Evolutionary conservation across 2,329 filamentous ascomycete species (phyloP).

Genomic region (Trichoderma harzianum): DNA sequence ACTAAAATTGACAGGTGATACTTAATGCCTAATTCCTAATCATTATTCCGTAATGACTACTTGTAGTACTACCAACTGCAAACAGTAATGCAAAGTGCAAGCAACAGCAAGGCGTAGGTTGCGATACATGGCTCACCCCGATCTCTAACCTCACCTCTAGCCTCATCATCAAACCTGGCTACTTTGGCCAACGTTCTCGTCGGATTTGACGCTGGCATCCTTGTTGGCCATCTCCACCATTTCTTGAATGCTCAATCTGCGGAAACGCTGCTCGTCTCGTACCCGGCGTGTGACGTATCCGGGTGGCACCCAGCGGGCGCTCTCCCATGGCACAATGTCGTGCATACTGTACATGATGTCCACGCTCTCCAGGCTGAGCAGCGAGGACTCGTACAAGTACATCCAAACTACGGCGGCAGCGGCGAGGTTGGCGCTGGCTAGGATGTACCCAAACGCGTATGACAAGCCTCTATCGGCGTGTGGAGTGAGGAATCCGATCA

Average conservation of each 20-base stretch:
- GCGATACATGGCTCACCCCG: not conserved
- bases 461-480: slow-evolving; percentile 60
- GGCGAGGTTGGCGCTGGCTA: slow-evolving; percentile 58
- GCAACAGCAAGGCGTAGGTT: not conserved
- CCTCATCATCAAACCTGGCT: not conserved
- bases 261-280: slow-evolving; percentile 31
- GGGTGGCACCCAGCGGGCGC: slow-evolving; percentile 49
- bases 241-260: slow-evolving; percentile 22
- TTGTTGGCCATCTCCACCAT: slow-evolving; percentile 16
- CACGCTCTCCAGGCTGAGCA: slow-evolving; percentile 66
- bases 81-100: not conserved
- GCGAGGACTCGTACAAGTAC: slow-evolving; percentile 64
- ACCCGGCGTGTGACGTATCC: slow-evolving; percentile 42
- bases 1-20: not conserved
- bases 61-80: not conserved
- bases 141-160: too few species aligned
- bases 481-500: slow-evolving; percentile 66
- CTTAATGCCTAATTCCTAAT: not conserved
- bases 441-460: slow-evolving; percentile 64
- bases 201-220: slow-evolving; percentile 8
- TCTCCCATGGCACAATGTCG: slow-evolving; percentile 59
- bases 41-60: not conserved
- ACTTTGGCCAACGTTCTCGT: not conserved
- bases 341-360: slow-evolving; percentile 65
- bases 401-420: slow-evolving; percentile 62